Evolutionary conservation across 2,329 filamentous ascomycete species (phyloP).

Genomic region (Hymenoscyphus linearis): DNA sequence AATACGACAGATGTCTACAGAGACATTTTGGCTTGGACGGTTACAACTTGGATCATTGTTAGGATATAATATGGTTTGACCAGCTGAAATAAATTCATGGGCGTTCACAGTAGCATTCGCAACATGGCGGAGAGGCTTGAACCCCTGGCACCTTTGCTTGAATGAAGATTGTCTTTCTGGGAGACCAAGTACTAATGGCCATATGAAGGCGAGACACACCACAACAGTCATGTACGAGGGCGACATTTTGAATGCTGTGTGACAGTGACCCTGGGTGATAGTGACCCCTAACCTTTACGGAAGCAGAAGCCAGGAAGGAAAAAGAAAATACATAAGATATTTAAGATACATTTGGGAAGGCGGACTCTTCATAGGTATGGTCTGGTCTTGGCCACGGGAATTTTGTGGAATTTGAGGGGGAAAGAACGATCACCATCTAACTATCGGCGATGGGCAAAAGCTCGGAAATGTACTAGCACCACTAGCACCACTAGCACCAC

Average conservation of each 20-base stretch:
- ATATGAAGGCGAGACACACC: neutral
- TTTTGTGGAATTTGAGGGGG: neutral
- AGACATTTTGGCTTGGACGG: constrained; percentile 13
- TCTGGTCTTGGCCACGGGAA: neutral
- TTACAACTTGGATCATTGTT: constrained; percentile 13
- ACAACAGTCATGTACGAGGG: neutral
- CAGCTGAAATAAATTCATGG: constrained; percentile 9
- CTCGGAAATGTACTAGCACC: neutral
- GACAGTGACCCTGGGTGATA: too few relatives aligned
- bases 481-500: too few relatives aligned
- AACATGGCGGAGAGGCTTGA: constrained; percentile 13
- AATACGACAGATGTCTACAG: constrained; percentile 19
- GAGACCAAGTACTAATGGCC: neutral
- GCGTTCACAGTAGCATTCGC: constrained; percentile 10
- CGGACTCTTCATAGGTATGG: neutral
- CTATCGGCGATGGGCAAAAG: too few relatives aligned
- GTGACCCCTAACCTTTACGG: too few relatives aligned
- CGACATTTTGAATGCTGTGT: neutral
- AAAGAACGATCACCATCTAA: neutral
- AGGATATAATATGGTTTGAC: constrained; percentile 9
- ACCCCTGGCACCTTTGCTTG: constrained; percentile 6
- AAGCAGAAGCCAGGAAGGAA: too few relatives aligned
- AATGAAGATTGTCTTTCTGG: neutral
- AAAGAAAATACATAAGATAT: too few relatives aligned
- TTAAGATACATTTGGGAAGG: neutral